These are phyloP conservation scores for Rhynchosporium secalis DNA, from an alignment of 2,329 filamentous ascomycete genomes.

Conservation along the genomic window DNA sequence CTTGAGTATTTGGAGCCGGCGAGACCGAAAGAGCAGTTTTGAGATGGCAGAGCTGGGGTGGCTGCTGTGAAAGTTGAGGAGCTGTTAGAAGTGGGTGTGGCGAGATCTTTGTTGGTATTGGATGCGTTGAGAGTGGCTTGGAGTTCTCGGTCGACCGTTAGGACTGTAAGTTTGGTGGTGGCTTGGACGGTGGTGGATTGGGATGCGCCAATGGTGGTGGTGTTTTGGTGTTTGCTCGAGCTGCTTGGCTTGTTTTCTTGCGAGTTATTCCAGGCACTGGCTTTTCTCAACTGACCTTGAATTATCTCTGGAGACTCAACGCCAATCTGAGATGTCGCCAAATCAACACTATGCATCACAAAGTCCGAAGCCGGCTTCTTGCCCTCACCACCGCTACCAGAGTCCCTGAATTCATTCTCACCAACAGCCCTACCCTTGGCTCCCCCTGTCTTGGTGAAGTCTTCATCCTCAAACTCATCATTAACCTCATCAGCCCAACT, in stretches of 20 bases:
- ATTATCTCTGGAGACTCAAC: not conserved
- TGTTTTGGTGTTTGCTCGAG: not conserved
- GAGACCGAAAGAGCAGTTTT: slow-evolving; percentile 20
- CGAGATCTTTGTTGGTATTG: slow-evolving; percentile 5
- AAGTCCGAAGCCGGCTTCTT: not conserved
- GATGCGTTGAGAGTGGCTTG: not conserved
- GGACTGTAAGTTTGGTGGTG: not conserved
- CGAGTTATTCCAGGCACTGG: not conserved
- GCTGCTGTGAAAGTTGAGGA: not conserved
- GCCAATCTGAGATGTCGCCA: not conserved
- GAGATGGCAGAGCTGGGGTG: not conserved
- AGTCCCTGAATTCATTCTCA: too few relatives aligned
- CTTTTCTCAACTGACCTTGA: not conserved
- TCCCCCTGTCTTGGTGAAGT: not conserved
- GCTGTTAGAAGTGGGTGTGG: not conserved
- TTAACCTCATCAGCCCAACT: slow-evolving; percentile 35
- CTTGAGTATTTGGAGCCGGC: slow-evolving; percentile 23
- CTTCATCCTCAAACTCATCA: slow-evolving; percentile 15
- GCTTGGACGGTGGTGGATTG: not conserved
- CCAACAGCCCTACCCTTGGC: not conserved
- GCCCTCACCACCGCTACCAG: not conserved
- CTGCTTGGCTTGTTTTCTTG: not conserved
- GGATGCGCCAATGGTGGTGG: not conserved
- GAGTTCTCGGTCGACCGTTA: not conserved
- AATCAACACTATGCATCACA: not conserved